Evolutionary conservation across 2,329 filamentous ascomycete species (phyloP).

Genomic region (Alternaria longipes): DNA sequence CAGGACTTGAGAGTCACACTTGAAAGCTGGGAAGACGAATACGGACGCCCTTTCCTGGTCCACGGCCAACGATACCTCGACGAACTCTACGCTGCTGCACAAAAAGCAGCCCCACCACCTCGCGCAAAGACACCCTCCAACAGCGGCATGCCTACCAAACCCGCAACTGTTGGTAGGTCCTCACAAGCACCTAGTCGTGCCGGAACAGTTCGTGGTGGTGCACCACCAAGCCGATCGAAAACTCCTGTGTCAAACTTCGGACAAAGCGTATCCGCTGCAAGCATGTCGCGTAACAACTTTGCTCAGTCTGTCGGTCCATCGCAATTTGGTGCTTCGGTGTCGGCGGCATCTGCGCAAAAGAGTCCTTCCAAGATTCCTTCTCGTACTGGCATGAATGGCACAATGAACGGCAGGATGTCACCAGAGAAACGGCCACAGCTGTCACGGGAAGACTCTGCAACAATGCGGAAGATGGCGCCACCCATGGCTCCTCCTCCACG

Average conservation of each 20-base stretch:
- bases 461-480: slow-evolving; percentile 53
- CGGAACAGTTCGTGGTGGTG: slow-evolving; percentile 53
- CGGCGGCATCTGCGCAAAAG: slow-evolving; percentile 41
- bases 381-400: slow-evolving; percentile 72
- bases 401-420: slow-evolving; percentile 79
- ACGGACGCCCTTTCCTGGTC: slow-evolving; percentile 90
- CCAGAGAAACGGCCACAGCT: slow-evolving; percentile 69
- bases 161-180: slow-evolving; percentile 41
- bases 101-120: slow-evolving; percentile 68
- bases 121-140: slow-evolving; percentile 79
- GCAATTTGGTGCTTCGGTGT: slow-evolving; percentile 43
- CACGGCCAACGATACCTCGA: slow-evolving; percentile 93
- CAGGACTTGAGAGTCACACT: slow-evolving; percentile 78
- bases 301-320: slow-evolving; percentile 41
- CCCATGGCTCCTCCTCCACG: slow-evolving; percentile 76
- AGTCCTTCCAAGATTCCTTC: slow-evolving; percentile 76
- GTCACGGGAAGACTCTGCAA: slow-evolving; percentile 42
- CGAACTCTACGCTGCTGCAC: slow-evolving; percentile 72
- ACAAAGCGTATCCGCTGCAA: slow-evolving; percentile 28
- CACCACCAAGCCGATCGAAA: slow-evolving; percentile 55
- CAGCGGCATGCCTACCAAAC: slow-evolving; percentile 42
- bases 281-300: slow-evolving; percentile 48
- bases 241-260: slow-evolving; percentile 52
- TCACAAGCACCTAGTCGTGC: slow-evolving; percentile 43
- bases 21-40: slow-evolving; percentile 91